These are phyloP conservation scores for Leonotis leonurus DNA, from an alignment of 257 asterid species.

Conservation along the genomic window DNA sequence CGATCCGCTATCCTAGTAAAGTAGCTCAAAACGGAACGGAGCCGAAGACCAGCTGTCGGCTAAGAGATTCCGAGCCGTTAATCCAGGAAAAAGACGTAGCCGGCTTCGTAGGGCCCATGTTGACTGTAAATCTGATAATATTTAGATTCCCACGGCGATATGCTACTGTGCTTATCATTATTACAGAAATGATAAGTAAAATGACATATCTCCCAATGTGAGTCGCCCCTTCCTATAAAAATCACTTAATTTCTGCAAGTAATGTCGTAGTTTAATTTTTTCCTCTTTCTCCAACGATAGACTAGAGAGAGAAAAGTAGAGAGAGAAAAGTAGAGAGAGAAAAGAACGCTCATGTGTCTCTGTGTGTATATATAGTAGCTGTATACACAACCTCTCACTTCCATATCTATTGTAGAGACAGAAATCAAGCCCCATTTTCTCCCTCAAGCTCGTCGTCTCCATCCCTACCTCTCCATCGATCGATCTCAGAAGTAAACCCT, in stretches of 20 bases:
- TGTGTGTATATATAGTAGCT: conserved; percentile 12
- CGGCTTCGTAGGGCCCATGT: conserved; percentile 45
- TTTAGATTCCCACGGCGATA: conserved; percentile 8
- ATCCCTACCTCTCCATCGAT: conserved; percentile 11
- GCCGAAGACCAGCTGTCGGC: conserved; percentile 35
- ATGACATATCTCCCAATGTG: background rate
- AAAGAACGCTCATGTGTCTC: conserved; percentile 19
- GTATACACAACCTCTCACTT: conserved; percentile 20
- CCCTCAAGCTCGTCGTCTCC: conserved; percentile 34
- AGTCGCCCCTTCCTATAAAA: conserved; percentile 34
- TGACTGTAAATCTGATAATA: conserved; percentile 20
- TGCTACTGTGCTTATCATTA: fast-evolving
- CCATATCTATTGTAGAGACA: conserved; percentile 20
- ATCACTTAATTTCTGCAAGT: conserved; percentile 30
- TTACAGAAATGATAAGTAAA: fast-evolving
- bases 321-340: conserved; percentile 48
- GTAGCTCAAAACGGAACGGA: background rate
- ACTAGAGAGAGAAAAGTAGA: conserved; percentile 60
- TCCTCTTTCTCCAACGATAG: conserved; percentile 29
- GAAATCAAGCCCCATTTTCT: conserved; percentile 25
- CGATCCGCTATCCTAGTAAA: too few species aligned
- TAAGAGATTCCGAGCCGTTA: conserved; percentile 38
- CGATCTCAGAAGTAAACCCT: conserved; percentile 31
- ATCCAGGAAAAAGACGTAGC: conserved; percentile 31
- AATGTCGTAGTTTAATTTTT: conserved; percentile 25